phyloP scores from a whole-genome alignment of 208 protist species.

The Wallacemonas rigidus region DNA sequence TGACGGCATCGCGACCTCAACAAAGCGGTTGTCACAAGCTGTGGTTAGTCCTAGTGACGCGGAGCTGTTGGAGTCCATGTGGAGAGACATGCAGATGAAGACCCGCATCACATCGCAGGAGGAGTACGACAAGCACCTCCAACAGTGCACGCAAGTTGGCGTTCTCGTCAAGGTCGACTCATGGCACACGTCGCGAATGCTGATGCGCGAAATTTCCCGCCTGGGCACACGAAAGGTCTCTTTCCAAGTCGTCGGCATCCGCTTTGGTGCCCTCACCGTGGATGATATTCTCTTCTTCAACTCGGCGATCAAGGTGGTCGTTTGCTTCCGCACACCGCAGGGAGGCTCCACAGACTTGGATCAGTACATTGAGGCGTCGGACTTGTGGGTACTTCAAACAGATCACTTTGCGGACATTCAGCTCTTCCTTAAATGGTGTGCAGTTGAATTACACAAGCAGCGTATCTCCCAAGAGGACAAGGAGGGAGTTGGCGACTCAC shows the following conservation, averaged over 20 bases:
- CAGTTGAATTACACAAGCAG: conserved; percentile 73
- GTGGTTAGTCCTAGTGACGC: conserved; percentile 28
- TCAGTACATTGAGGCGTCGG: conserved; percentile 59
- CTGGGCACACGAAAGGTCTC: conserved; percentile 69
- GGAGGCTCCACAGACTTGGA: conserved; percentile 63
- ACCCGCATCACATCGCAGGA: conserved; percentile 43
- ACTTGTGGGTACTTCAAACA: conserved; percentile 77
- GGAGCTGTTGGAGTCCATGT: conserved; percentile 46
- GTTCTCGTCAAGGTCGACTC: conserved; percentile 89
- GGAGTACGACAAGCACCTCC: conserved; percentile 58
- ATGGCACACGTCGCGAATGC: conserved; percentile 85
- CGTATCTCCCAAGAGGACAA: conserved; percentile 36
- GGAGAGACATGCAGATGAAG: conserved; percentile 53
- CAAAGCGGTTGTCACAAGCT: conserved; percentile 40
- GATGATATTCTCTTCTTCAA: conserved; percentile 82
- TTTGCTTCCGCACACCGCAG: conserved; percentile 83
- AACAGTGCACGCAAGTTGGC: conserved; percentile 76
- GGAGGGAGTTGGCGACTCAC: not conserved
- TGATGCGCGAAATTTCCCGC: conserved; percentile 62
- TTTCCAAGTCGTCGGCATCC: conserved; percentile 77
- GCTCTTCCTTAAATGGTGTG: conserved; percentile 83
- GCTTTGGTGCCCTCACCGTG: conserved; percentile 70
- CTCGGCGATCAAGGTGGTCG: conserved; percentile 62
- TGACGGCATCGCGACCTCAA: conserved; percentile 1
- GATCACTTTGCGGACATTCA: conserved; percentile 79